Conservation (phyloP, 169 alveolate genomes). For the Plasmodium falciparum region DNA sequence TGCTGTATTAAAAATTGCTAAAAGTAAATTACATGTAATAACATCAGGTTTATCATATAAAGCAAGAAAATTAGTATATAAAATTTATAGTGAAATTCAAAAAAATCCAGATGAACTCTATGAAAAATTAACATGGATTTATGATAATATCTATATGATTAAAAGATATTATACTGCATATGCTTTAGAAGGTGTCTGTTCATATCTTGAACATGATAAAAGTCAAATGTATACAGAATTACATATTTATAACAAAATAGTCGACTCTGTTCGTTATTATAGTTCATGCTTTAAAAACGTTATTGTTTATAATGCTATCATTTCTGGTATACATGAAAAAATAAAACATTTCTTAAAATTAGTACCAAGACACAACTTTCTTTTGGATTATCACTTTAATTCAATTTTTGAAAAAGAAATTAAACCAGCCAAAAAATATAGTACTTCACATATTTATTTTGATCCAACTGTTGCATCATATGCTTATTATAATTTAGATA, state of each 20-base stretch:
- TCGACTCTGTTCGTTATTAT: slow-evolving; percentile 3
- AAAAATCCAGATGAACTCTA: background rate
- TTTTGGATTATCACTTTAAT: slow-evolving; percentile 24
- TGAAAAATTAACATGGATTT: slow-evolving; percentile 10
- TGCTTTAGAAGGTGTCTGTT: slow-evolving; percentile 10
- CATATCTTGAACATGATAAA: background rate
- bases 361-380: slow-evolving; percentile 13
- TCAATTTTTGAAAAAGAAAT: slow-evolving; percentile 15
- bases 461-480: slow-evolving; percentile 28
- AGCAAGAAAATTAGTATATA: slow-evolving; percentile 13
- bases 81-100: slow-evolving; percentile 16
- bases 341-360: slow-evolving; percentile 22
- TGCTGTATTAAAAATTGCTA: slow-evolving; percentile 10
- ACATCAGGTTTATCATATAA: slow-evolving; percentile 38
- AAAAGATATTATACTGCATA: background rate
- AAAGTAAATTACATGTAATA: slow-evolving; percentile 18
- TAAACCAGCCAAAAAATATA: slow-evolving; percentile 12
- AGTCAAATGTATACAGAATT: background rate
- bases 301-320: slow-evolving; percentile 21
- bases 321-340: slow-evolving; percentile 18
- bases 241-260: background rate
- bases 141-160: slow-evolving; percentile 12
- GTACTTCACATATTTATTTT: background rate
- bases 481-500: slow-evolving; percentile 30
- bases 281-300: slow-evolving; percentile 47